phyloP scores from a whole-genome alignment of 2,329 filamentous ascomycete species.

The Thermoascus crustaceus region DNA sequence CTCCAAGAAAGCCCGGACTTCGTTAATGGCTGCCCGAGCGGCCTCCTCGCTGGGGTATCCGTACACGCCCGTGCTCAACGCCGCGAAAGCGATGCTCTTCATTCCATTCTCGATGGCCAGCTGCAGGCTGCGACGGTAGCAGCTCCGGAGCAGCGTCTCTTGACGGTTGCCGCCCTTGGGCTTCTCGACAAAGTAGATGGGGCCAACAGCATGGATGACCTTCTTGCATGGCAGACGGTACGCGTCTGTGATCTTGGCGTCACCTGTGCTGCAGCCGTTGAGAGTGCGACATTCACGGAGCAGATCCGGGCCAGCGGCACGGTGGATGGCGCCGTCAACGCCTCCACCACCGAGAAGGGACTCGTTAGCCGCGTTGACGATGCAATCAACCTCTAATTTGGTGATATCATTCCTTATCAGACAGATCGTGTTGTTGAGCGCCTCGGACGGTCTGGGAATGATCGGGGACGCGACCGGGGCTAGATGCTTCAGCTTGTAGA shows the following conservation, averaged over 20 bases:
- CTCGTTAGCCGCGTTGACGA: slow-evolving; percentile 87
- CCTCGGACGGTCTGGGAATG: slow-evolving; percentile 36
- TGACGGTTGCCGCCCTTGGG: slow-evolving; percentile 24
- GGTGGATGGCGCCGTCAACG: slow-evolving; percentile 81
- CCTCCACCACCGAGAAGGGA: slow-evolving; percentile 79
- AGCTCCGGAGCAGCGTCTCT: slow-evolving; percentile 44
- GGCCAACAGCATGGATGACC: slow-evolving; percentile 87
- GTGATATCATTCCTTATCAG: slow-evolving; percentile 76
- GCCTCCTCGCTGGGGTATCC: slow-evolving; percentile 72
- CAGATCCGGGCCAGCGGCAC: slow-evolving; percentile 64
- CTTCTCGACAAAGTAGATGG: slow-evolving; percentile 53
- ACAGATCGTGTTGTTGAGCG: slow-evolving; percentile 49
- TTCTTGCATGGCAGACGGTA: slow-evolving; percentile 67
- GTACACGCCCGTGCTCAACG: slow-evolving; percentile 82
- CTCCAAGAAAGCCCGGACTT: slow-evolving; percentile 49
- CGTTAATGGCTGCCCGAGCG: slow-evolving; percentile 60
- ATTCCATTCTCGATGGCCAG: slow-evolving; percentile 61
- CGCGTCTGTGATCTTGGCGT: slow-evolving; percentile 72
- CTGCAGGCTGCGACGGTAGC: slow-evolving; percentile 65
- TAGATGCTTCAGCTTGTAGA: slow-evolving; percentile 56
- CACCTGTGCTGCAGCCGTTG: slow-evolving; percentile 65
- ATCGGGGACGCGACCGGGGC: slow-evolving; percentile 16
- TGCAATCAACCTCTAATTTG: slow-evolving; percentile 64
- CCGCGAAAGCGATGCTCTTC: slow-evolving; percentile 70
- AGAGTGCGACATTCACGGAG: slow-evolving; percentile 63